Evolutionary conservation across 2,329 filamentous ascomycete genomes (phyloP), one percentile per base, ranked within the genome.

Genomic region (Xylariaceae sp.): DNA sequence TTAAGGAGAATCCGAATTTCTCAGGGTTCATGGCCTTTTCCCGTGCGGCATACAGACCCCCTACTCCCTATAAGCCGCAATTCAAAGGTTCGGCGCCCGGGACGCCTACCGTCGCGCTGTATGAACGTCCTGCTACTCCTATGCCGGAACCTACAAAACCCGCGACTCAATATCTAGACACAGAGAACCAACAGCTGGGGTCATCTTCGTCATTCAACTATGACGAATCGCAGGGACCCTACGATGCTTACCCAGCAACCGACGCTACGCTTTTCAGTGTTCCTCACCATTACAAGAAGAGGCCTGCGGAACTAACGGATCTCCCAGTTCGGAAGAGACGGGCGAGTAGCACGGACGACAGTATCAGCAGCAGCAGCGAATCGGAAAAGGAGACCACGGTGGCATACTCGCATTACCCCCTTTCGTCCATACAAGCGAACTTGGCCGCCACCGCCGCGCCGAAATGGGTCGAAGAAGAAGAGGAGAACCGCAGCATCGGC

Each of bases 51-150:
- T 39, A 10, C 17, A 23, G 13, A 15, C 8, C 47, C 18, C 45
- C 37, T 3, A 53, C 23, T 6, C 62, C 62, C 2, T 53, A 45
- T 10, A 61, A 55, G 15, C 58, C 61, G 11, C 59, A 51, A 15
- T 57, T 53, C 2, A 39, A 35, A 9, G 7, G 7, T 5, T 4
- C 42, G 7, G 3, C 18, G 42, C 42, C 51, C 7, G n/a, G 45
- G 10, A 60, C 60, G 10, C 62, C 61, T 3, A 59, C 51, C 17
- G 60, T 63, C 6, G 42, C 58, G 53, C 56, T 64, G 7, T 64
- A 59, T 45, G 47, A 64, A 35, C 44, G 11, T 11, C 44, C 50
- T 11, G 10, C 13, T 9, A 4, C 23, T 18, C 17, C 17, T 18
- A 18, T 18, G 17, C 17, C 17, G 17, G 17, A 18, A 18, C 2